Evolutionary conservation across 2,329 filamentous ascomycete species (phyloP).

Genomic region (Pseudogymnoascus pannorum): DNA sequence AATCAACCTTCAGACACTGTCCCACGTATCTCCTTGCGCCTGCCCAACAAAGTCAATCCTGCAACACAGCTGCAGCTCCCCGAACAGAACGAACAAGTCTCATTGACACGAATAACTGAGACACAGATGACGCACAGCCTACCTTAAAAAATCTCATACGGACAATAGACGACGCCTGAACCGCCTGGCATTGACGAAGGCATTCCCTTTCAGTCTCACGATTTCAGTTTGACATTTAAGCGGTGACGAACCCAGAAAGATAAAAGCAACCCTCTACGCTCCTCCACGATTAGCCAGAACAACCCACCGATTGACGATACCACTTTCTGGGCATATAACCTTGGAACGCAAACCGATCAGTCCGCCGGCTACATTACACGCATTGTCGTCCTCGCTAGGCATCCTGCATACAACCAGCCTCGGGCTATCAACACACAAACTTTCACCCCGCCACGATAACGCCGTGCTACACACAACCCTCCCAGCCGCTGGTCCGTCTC

Average conservation of each 20-base stretch:
- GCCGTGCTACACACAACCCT: background rate
- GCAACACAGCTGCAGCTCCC: conserved; percentile 23
- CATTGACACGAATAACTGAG: conserved; percentile 18
- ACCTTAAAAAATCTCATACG: background rate
- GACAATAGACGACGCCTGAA: conserved; percentile 5
- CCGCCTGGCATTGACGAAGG: conserved; percentile 15
- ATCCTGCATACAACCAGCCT: conserved; percentile 28
- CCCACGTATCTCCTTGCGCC: background rate
- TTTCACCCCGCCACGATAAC: conserved; percentile 2
- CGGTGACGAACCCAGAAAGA: background rate
- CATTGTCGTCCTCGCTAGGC: conserved; percentile 19
- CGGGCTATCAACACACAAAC: conserved; percentile 17
- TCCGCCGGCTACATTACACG: conserved; percentile 9
- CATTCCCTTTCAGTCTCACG: conserved; percentile 18
- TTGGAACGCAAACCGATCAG: conserved; percentile 13
- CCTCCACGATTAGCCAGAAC: conserved; percentile 12
- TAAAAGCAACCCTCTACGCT: conserved; percentile 3
- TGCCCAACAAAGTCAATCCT: conserved; percentile 4
- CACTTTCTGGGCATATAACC: background rate
- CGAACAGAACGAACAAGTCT: conserved; percentile 20
- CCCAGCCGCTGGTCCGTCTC: conserved; percentile 17
- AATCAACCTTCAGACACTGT: background rate
- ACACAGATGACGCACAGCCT: background rate
- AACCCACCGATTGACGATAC: conserved; percentile 14
- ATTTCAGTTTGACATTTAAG: conserved; percentile 18